phyloP scores from a whole-genome alignment of 2,329 filamentous ascomycete species.

The Coniella lustricola region DNA sequence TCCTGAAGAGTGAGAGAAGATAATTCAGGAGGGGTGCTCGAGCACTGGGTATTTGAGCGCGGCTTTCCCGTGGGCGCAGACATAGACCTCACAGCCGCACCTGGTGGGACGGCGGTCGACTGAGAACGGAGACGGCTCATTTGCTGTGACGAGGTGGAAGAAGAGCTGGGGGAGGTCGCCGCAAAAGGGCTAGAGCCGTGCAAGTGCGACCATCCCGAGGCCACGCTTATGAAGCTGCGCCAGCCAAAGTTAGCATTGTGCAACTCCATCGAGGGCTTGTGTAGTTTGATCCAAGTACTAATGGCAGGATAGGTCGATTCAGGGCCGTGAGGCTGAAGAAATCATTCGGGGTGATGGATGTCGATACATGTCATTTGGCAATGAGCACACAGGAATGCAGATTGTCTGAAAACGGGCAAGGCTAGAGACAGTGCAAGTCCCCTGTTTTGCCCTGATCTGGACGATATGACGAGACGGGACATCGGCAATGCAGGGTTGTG shows the following conservation, averaged over 20 bases:
- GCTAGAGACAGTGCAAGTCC: too few species aligned
- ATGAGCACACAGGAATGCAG: too few species aligned
- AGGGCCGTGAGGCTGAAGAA: too few species aligned
- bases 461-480: neutral
- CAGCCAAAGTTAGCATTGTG: slow-evolving; percentile 13
- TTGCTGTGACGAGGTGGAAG: slow-evolving; percentile 24
- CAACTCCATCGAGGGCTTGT: slow-evolving; percentile 10
- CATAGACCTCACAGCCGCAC: slow-evolving; percentile 31
- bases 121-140: slow-evolving; percentile 45
- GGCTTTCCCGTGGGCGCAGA: slow-evolving; percentile 33
- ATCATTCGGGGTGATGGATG: too few species aligned
- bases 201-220: slow-evolving; percentile 41
- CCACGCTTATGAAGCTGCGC: slow-evolving; percentile 45
- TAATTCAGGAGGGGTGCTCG: slow-evolving; percentile 28
- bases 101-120: slow-evolving; percentile 37
- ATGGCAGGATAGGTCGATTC: neutral
- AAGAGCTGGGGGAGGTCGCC: slow-evolving; percentile 23
- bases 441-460: too few species aligned
- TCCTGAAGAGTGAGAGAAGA: slow-evolving; percentile 18
- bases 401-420: too few species aligned
- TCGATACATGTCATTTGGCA: too few species aligned
- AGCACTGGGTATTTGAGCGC: slow-evolving; percentile 30
- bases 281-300: neutral
- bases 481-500: neutral
- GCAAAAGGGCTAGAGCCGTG: slow-evolving; percentile 28